Conservation (phyloP, 139 green algal genomes). For the Chlorella sp. region DNA sequence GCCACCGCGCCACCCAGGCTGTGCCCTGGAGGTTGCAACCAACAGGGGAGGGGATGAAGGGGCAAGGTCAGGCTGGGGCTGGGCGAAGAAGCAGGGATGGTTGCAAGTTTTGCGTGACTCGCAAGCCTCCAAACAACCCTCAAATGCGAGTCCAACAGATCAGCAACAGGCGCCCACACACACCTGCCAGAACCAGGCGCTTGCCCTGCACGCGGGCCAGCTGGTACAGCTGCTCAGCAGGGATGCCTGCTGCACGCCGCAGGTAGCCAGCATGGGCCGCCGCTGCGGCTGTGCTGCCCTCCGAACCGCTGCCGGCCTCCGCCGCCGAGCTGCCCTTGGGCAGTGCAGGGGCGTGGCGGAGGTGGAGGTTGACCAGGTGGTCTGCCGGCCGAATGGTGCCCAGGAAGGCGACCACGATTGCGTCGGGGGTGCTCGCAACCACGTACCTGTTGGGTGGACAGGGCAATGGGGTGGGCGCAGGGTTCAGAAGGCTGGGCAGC, state of each 20-base stretch:
- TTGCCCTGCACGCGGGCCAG: constrained; percentile 54
- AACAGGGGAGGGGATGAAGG: too few relatives aligned
- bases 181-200: constrained; percentile 68
- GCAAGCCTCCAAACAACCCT: too few relatives aligned
- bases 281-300: neutral
- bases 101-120: too few relatives aligned
- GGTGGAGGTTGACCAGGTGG: constrained; percentile 30
- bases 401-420: constrained; percentile 77
- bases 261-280: constrained; percentile 75
- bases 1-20: constrained; percentile 80
- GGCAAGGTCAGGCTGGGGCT: too few relatives aligned
- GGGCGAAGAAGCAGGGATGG: too few relatives aligned
- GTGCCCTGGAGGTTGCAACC: constrained; percentile 70
- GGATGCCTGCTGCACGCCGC: constrained; percentile 52
- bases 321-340: neutral
- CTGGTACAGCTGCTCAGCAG: constrained; percentile 65
- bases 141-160: too few relatives aligned
- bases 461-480: neutral
- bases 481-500: neutral
- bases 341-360: constrained; percentile 15
- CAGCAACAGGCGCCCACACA: too few relatives aligned
- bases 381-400: constrained; percentile 66
- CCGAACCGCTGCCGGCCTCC: neutral
- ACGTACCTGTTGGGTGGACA: constrained; percentile 61
- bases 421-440: constrained; percentile 52